Evolutionary conservation across 805 yeast species (phyloP), one percentile per base, ranked within the genome.

Genomic region (Sungouiozyma intestinalis): DNA sequence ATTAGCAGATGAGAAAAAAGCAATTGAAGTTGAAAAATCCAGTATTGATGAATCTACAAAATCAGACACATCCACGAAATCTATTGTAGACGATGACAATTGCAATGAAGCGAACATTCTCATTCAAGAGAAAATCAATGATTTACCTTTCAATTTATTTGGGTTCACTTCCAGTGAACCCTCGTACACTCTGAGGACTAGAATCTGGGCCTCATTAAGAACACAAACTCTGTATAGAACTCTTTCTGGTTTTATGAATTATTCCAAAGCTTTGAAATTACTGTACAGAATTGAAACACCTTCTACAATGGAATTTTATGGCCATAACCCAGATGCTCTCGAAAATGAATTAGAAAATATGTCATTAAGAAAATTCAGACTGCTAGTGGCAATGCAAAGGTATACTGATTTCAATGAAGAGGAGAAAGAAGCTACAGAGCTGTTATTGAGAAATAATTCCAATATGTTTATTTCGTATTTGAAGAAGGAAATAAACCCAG

Each of bases 321-420:
- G 63, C 13, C 54, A 63, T 4, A 62, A 69, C 41, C 75, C 76
- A 15, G 83, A 73, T 41, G 79, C 77, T 1, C 65, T 79, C 50
- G 82, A 79, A 49, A 58, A 64, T 45, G 85, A 83, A 42, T 67
- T 83, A 47, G 82, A 79, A 57, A 71, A 78, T 37, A 73, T 87
- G 76, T 84, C 90, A 0, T 70, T 72, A 43, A 70, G 94, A 49
- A 90, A 90, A 65, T 87, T 87, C 67, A 74, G 76, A 54, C 66
- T 90, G 55, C 57, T 90, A 18, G 77, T 90, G 16, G 81, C 96
- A 1, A 85, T 90, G 95, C 97, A 90, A 66, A 73, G 94, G 49
- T 73, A 75, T 45, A 74, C 79, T 45, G 68, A 73, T 43, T 85
- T 88, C 62, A 67, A 69, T 43, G 69, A 67, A 8, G 76, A 73